Evolutionary conservation across 306 rosid species (phyloP).

Genomic region (Elaeagnus macrophylla): DNA sequence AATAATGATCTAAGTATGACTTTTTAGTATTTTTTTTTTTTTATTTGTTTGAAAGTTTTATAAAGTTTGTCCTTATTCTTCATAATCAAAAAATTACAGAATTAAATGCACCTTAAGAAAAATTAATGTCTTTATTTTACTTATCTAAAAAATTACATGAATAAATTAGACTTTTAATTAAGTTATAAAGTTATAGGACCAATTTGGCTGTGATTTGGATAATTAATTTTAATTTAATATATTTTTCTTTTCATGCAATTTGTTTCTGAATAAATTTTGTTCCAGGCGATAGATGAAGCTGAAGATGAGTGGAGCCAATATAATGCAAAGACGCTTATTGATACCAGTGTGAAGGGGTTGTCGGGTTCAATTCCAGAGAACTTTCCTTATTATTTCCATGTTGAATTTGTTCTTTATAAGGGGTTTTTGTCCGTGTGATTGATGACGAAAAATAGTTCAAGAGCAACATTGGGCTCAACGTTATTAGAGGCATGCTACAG

Average conservation of each 20-base stretch:
- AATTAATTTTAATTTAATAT: no score
- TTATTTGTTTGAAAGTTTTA: no score
- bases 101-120: no score
- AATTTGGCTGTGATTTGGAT: no score
- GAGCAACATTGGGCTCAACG: constrained; percentile 61
- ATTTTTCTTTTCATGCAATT: neutral
- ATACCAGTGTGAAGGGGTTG: constrained; percentile 68
- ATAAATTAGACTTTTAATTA: no score
- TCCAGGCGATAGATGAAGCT: constrained; percentile 88
- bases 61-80: no score
- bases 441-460: constrained; percentile 75
- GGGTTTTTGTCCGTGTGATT: constrained; percentile 84
- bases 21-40: no score
- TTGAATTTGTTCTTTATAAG: constrained; percentile 64
- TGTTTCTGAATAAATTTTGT: constrained; percentile 3
- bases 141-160: no score
- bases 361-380: constrained; percentile 68
- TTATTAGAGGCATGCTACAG: constrained; percentile 69
- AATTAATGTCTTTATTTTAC: no score
- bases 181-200: no score
- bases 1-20: no score
- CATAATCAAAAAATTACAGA: no score
- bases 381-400: constrained; percentile 78
- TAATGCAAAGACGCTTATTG: constrained; percentile 75
- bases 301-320: constrained; percentile 94